Evolutionary conservation across 164 flowering plant genomes (phyloP).

Genomic region (Berberis thunbergii): DNA sequence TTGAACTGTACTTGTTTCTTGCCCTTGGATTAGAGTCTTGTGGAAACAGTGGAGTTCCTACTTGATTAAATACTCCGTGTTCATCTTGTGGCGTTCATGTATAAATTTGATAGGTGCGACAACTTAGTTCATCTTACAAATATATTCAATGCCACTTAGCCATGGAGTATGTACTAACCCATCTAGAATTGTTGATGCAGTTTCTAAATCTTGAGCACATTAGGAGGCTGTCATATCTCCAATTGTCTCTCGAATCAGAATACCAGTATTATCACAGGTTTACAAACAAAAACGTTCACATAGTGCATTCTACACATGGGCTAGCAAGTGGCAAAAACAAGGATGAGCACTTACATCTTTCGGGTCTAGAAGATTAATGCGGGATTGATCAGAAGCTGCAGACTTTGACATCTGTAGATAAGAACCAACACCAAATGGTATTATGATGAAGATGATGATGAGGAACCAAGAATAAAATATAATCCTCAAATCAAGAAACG

Average conservation of each 20-base stretch:
- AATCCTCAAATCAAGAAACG: background rate
- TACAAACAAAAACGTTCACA: background rate
- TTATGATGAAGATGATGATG: background rate
- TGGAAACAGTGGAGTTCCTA: too few species aligned
- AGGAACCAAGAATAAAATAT: background rate
- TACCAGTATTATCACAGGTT: background rate
- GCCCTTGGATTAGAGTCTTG: too few species aligned
- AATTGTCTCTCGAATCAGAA: background rate
- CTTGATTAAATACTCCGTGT: too few species aligned
- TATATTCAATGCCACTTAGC: too few species aligned
- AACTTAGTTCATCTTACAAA: too few species aligned
- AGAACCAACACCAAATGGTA: constrained; percentile 9
- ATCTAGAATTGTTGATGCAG: too few species aligned
- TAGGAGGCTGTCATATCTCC: background rate
- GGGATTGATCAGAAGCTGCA: constrained; percentile 86
- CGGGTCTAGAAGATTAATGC: constrained; percentile 88
- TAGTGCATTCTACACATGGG: background rate
- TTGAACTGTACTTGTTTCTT: too few species aligned
- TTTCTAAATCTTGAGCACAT: background rate
- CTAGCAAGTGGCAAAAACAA: background rate
- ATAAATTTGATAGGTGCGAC: too few species aligned
- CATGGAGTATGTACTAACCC: too few species aligned
- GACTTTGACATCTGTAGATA: constrained; percentile 90
- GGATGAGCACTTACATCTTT: constrained; percentile 64
- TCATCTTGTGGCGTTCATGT: too few species aligned